Base-by-base conservation (phyloP, 2,329 filamentous ascomycete species). In the Fusarium foetens region DNA sequence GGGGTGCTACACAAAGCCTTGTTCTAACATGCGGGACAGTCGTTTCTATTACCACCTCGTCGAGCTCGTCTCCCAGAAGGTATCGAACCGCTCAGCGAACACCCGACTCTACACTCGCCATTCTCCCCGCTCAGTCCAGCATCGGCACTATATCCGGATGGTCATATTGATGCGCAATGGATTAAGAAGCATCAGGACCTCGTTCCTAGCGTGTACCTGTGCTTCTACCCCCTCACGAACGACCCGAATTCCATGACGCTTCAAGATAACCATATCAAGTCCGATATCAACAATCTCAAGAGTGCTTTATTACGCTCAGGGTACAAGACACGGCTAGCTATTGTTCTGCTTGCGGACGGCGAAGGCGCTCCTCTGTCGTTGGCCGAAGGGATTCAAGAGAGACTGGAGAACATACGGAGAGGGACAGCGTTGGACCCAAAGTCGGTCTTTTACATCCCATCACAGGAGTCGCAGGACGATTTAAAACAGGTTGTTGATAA, bases 141-240 rank as follows among this genome's bases (percentile, higher is more conserved):
- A 12, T 97, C 95, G 12, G 86, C 90, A 5, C 87, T 97, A 6
- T 98, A 96, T 79, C 95, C 95, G 12, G 96, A 98, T 82, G 96
- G 95, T 8, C 85, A 98, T 65, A 90, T 98, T 79, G 90, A 94
- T 67, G 87, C 91, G 25, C 83, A 89, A 68, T 99, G 95, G 95
- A 86, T 97, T 60, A 89, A 89, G 66, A 99, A 98, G 80, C 95
- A 98, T 80, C 95, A 97, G 78, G 86, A 92, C 57, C 85, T 94
- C 23, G 87, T 98, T 27, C 95, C 95, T 4, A 93, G 94, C 68
- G 88, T 94, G 31, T 92, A 94, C 74, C 81, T 97, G 36, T 92
- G 92, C 72, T 96, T 97, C 82, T 97, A 97, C 79, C 87, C 88
- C 39, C 89, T 98, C 63, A 90, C 89, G 8, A 88, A 91, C 27